Base-by-base conservation (phyloP, 2,329 filamentous ascomycete species). In the Apiospora marii region DNA sequence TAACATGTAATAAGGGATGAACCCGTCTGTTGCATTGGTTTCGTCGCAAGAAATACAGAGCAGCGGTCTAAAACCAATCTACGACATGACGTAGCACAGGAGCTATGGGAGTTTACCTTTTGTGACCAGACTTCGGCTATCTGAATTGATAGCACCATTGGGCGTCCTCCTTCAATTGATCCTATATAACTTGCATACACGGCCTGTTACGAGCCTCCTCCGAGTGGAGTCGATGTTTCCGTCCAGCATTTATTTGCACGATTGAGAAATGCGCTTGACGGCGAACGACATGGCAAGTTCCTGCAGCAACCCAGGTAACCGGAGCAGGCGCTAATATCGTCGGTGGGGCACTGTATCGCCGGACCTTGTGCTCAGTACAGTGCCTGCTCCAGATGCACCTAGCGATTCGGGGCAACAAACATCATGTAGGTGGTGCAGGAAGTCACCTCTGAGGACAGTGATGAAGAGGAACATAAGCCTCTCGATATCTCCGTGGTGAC, bases 271-370 rank as follows among this genome's bases (percentile, higher is more conserved):
- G 19, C 46, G 37, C 6, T 64, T 64, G 19, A n/a, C 53, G 53
- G 53, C 53, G 53, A 37, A 37, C 30, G 34, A 64, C 58, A 64
- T 41, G 53, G 41, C 34, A 19, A 64, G 58, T 64, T 64, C 58
- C 58, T 64, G 58, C 58, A 64, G 58, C 58, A 64, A 64, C 58
- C 53, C 58, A 64, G 58, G 34, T 41, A 41, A 30, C 19, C 58
- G 58, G 58, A 22, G 58, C 34, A 64, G 19, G 58, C 58, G 58
- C 58, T 64, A 64, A 41, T 41, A 64, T 41, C 22, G 58, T 64
- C 58, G 22, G 58, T 64, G 58, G 58, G 34, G 58, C 41, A 22
- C 34, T 22, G 41, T 37, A 41, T 41, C 53, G 30, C 53, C 34
- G 6, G 24, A 24, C 24, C 24, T 14, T 22, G 30, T 37, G 30